These are phyloP conservation scores for Rhodotorula sp. DNA, from an alignment of 1,284 basidiomycete species.

Conservation along the genomic window DNA sequence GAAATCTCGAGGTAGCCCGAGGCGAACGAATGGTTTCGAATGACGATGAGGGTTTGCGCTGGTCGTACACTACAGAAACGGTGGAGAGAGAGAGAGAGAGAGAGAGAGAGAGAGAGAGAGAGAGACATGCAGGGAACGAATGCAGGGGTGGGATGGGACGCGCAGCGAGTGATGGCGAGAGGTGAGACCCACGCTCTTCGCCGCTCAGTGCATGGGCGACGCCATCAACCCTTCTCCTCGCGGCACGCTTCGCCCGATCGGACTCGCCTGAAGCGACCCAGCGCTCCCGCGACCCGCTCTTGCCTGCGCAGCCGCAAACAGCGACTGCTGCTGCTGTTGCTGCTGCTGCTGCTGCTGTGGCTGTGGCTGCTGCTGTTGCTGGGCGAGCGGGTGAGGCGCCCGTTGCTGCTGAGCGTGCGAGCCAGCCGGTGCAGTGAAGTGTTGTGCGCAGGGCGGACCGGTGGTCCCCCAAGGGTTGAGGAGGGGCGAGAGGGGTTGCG, in stretches of 20 bases:
- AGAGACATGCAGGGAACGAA: not conserved
- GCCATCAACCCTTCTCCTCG: constrained; percentile 25
- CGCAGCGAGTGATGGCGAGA: not conserved
- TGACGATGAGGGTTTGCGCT: not conserved
- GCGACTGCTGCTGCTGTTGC: constrained; percentile 1
- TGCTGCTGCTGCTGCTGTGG: not conserved
- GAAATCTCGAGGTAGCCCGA: not conserved
- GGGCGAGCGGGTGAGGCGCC: not conserved
- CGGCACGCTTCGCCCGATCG: not conserved
- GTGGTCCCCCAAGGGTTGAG: constrained; percentile 20
- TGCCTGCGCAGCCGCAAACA: not conserved
- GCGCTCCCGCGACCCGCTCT: no score
- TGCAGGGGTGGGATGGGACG: not conserved
- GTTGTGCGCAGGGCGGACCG: constrained; percentile 16
- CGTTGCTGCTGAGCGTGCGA: not conserved
- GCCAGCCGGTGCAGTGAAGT: not conserved
- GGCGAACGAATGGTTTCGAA: not conserved
- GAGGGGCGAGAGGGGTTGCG: constrained; percentile 6
- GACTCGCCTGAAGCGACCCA: not conserved
- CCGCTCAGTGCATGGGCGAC: constrained; percentile 18
- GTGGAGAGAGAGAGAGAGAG: no score
- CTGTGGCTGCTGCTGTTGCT: not conserved
- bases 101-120: no score
- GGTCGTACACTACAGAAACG: no score
- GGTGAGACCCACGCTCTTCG: not conserved